phyloP scores from a whole-genome alignment of 2,329 filamentous ascomycete species.

The Colletotrichum sp. region DNA sequence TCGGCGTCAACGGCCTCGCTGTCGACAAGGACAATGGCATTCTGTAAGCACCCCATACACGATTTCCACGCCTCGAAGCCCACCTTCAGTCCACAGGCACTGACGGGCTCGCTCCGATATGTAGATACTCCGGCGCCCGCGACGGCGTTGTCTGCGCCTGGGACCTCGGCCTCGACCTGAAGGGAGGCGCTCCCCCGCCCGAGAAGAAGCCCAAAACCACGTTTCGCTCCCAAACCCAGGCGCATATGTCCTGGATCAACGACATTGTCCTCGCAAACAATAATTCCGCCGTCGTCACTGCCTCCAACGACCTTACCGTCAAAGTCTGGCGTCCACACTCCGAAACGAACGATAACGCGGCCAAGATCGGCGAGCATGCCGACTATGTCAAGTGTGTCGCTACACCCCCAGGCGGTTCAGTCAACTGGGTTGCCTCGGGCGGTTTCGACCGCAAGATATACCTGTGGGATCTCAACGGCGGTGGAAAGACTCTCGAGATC shows the following conservation, averaged over 20 bases:
- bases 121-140: constrained; percentile 91
- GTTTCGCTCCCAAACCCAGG: constrained; percentile 68
- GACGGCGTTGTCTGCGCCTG: constrained; percentile 97
- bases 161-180: constrained; percentile 80
- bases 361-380: constrained; percentile 87
- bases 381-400: constrained; percentile 97
- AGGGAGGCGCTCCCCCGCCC: constrained; percentile 28
- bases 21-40: constrained; percentile 84
- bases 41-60: constrained; percentile 65
- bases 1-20: constrained; percentile 93
- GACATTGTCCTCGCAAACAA: constrained; percentile 83
- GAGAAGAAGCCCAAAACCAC: constrained; percentile 46
- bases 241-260: constrained; percentile 96
- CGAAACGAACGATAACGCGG: constrained; percentile 60
- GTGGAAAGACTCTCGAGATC: constrained; percentile 85
- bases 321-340: constrained; percentile 87
- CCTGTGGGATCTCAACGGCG: constrained; percentile 91
- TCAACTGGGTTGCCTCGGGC: constrained; percentile 91
- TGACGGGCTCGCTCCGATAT: neutral
- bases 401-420: constrained; percentile 65
- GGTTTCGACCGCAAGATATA: constrained; percentile 91
- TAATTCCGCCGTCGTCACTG: constrained; percentile 82
- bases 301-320: constrained; percentile 92
- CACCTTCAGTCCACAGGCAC: neutral
- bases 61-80: constrained; percentile 11